Evolutionary conservation across 805 yeast species (phyloP).

Genomic region (Candida schatavii): DNA sequence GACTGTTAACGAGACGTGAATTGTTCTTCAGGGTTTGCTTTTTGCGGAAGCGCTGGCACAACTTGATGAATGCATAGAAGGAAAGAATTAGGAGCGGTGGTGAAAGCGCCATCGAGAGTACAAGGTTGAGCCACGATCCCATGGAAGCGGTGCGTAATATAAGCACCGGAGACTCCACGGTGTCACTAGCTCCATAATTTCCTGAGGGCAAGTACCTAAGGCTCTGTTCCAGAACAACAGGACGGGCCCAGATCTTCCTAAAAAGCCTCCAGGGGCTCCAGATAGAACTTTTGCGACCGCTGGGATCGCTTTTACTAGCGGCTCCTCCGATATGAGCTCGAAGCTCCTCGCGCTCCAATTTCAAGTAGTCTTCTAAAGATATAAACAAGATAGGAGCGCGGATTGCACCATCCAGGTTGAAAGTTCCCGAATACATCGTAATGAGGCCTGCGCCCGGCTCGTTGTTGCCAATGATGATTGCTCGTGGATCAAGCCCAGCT

Average conservation of each 20-base stretch:
- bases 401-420: conserved; percentile 37
- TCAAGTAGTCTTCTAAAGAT: conserved; percentile 40
- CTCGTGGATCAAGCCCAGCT: conserved; percentile 37
- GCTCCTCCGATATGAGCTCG: neutral
- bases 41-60: conserved; percentile 25
- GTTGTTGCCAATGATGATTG: conserved; percentile 58
- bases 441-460: conserved; percentile 44
- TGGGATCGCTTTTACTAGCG: neutral
- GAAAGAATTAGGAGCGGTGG: conserved; percentile 39
- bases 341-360: conserved; percentile 9
- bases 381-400: conserved; percentile 53
- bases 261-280: no score
- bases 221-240: no score
- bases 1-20: conserved; percentile 28
- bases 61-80: conserved; percentile 30
- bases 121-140: conserved; percentile 36
- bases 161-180: neutral
- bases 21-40: conserved; percentile 26
- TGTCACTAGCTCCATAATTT: conserved; percentile 15
- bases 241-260: no score
- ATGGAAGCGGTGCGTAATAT: conserved; percentile 27
- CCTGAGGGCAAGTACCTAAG: no score
- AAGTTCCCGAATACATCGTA: conserved; percentile 52
- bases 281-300: neutral
- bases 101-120: conserved; percentile 41